These are phyloP conservation scores for Lentinula boryana DNA, from an alignment of 768 basidiomycete species.

Conservation along the genomic window DNA sequence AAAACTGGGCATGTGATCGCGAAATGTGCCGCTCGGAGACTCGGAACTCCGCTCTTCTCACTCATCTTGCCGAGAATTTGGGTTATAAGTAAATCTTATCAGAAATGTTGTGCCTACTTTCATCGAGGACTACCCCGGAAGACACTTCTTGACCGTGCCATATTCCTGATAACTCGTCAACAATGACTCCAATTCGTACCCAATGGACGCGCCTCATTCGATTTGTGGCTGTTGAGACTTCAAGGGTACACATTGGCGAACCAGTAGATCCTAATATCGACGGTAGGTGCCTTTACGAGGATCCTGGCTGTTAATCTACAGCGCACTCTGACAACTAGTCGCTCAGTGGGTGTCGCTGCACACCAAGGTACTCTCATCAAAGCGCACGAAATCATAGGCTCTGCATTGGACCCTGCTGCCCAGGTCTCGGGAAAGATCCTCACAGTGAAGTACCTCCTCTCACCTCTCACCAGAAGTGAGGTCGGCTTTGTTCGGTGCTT, in stretches of 20 bases:
- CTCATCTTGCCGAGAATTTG: neutral
- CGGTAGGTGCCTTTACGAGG: constrained; percentile 30
- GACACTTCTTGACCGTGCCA: neutral
- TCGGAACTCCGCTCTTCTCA: neutral
- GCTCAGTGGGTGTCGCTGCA: constrained; percentile 54
- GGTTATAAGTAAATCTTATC: neutral
- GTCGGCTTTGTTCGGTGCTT: constrained; percentile 70
- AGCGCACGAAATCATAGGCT: constrained; percentile 68
- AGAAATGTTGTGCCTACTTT: neutral
- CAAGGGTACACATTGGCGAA: constrained; percentile 70
- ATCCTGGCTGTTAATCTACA: no score
- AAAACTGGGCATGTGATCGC: neutral
- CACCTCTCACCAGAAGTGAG: constrained; percentile 62
- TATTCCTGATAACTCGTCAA: constrained; percentile 7
- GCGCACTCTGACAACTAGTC: neutral
- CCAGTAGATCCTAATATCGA: constrained; percentile 65
- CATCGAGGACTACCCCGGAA: neutral
- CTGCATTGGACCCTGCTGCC: constrained; percentile 59
- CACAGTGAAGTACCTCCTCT: constrained; percentile 66
- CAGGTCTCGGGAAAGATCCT: constrained; percentile 57
- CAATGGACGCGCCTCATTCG: constrained; percentile 80
- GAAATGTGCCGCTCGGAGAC: neutral
- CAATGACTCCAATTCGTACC: constrained; percentile 59
- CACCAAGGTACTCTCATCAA: constrained; percentile 49
- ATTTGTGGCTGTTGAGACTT: constrained; percentile 73